Percentiles rank a stretch among this genome's conserved stretches.
Evolutionary conservation across 352 stramenopile species (phyloP).

Genomic region (Peronospora farinosa): DNA sequence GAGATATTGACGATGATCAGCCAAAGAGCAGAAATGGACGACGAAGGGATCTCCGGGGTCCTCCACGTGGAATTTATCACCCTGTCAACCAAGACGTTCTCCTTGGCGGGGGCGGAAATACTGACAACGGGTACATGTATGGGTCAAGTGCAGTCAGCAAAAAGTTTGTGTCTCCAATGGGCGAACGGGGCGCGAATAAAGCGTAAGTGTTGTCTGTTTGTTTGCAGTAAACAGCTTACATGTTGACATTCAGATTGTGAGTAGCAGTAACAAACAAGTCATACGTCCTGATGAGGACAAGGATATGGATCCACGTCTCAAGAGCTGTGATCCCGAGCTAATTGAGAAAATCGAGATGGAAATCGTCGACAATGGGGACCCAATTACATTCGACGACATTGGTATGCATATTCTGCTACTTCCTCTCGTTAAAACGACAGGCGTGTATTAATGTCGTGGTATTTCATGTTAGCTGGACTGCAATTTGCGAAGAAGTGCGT

Average conservation of each 20-base stretch:
- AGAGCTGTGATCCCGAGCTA: conserved; percentile 91
- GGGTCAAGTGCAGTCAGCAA: conserved; percentile 47
- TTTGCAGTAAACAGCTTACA: neutral
- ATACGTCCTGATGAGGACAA: conserved; percentile 39
- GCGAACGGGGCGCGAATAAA: conserved; percentile 18
- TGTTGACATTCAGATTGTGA: neutral
- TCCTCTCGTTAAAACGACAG: neutral
- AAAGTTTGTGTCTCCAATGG: conserved; percentile 69
- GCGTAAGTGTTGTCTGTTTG: conserved; percentile 1
- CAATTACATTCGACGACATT: conserved; percentile 97
- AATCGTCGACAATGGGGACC: conserved; percentile 92
- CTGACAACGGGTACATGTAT: conserved; percentile 21
- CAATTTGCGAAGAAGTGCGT: conserved; percentile 96
- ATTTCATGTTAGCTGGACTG: conserved; percentile 79
- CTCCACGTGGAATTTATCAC: conserved; percentile 49
- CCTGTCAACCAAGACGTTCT: conserved; percentile 72
- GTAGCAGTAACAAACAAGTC: conserved; percentile 17
- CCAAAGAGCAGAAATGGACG: conserved; percentile 15
- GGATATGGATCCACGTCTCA: conserved; percentile 90
- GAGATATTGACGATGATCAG: conserved; percentile 36
- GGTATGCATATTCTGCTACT: conserved; percentile 28
- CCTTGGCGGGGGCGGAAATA: conserved; percentile 32
- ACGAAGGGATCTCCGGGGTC: conserved; percentile 25
- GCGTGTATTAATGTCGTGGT: neutral
- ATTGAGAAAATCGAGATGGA: conserved; percentile 96